Evolutionary conservation across 2,329 filamentous ascomycete species (phyloP).

Genomic region (Pseudocercospora macadamiae): DNA sequence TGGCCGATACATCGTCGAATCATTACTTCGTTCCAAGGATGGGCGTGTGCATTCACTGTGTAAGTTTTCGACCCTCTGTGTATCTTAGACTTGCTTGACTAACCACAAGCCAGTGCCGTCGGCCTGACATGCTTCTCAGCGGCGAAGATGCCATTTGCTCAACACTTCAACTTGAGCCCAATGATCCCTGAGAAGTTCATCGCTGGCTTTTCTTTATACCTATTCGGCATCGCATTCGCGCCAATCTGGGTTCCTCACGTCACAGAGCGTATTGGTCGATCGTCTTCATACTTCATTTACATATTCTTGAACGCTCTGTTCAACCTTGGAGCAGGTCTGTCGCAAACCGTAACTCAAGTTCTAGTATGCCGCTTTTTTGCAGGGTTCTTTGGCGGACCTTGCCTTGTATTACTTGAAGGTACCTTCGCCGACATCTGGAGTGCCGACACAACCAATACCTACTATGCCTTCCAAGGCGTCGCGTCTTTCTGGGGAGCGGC

Average conservation of each 20-base stretch:
- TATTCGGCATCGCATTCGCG: constrained; percentile 66
- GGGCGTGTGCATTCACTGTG: constrained; percentile 18
- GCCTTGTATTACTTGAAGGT: constrained; percentile 38
- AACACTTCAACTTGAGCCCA: constrained; percentile 58
- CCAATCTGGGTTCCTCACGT: constrained; percentile 66
- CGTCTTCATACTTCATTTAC: constrained; percentile 54
- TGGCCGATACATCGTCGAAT: constrained; percentile 19
- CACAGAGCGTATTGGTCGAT: constrained; percentile 60
- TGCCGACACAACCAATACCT: constrained; percentile 38
- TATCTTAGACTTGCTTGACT: not conserved
- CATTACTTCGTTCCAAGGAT: constrained; percentile 14
- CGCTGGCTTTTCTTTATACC: constrained; percentile 51
- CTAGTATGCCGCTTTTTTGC: constrained; percentile 68
- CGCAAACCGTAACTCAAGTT: constrained; percentile 55
- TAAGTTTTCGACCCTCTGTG: constrained; percentile 3
- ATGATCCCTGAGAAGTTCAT: constrained; percentile 57
- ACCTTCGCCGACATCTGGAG: constrained; percentile 39
- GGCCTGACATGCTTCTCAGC: constrained; percentile 19
- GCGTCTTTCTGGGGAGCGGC: constrained; percentile 40
- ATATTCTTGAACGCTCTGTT: constrained; percentile 57
- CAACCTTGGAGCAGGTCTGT: constrained; percentile 57
- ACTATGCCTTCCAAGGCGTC: constrained; percentile 39
- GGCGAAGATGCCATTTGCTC: constrained; percentile 12
- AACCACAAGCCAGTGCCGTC: constrained; percentile 12
- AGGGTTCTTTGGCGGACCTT: constrained; percentile 70